Conservation (phyloP, 2,329 filamentous ascomycete species). For the Verticillium longisporum region DNA sequence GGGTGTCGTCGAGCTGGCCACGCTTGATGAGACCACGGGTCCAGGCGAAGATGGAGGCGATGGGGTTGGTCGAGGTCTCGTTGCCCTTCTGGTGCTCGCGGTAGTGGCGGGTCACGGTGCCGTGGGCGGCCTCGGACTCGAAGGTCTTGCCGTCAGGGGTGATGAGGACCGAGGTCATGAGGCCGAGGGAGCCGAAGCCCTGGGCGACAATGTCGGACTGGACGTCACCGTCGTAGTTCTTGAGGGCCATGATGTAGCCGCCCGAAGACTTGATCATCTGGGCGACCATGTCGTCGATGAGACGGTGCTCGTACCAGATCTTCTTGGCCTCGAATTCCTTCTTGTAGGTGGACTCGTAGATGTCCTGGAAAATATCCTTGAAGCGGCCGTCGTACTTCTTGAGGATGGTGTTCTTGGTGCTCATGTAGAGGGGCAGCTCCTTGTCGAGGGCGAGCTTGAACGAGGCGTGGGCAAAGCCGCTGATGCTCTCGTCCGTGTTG, state of each 20-base stretch:
- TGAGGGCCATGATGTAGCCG: constrained; percentile 94
- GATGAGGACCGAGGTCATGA: constrained; percentile 97
- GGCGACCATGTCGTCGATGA: constrained; percentile 99
- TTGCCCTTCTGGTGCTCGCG: constrained; percentile 97
- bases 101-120: constrained; percentile 96
- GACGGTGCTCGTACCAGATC: constrained; percentile 98
- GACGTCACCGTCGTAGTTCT: constrained; percentile 99
- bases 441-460: constrained; percentile 94
- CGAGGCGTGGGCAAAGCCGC: constrained; percentile 88
- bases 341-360: constrained; percentile 85
- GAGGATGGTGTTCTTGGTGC: constrained; percentile 99
- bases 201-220: constrained; percentile 98
- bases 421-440: constrained; percentile 94
- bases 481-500: constrained; percentile 95
- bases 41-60: constrained; percentile 98
- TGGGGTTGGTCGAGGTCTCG: constrained; percentile 97
- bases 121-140: constrained; percentile 96
- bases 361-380: constrained; percentile 99
- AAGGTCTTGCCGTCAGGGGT: constrained; percentile 96
- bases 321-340: constrained; percentile 81
- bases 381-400: constrained; percentile 98
- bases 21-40: constrained; percentile 90
- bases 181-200: constrained; percentile 93
- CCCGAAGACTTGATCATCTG: constrained; percentile 99
- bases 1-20: constrained; percentile 87